Evolutionary conservation across 257 asterid species (phyloP).

Genomic region (Solanum habrochaites): DNA sequence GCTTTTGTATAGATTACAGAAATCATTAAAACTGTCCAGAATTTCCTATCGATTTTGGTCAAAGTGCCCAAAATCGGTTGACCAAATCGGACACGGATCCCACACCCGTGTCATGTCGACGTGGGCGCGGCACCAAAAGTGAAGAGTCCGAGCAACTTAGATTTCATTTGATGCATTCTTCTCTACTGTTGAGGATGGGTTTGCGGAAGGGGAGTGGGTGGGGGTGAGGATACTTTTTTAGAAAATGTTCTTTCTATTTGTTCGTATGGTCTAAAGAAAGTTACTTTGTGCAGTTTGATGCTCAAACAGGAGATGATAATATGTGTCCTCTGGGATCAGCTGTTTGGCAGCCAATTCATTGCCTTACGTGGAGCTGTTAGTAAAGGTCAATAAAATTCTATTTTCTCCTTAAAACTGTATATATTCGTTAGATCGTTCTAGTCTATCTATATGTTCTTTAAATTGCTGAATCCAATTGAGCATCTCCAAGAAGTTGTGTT

Average conservation of each 20-base stretch:
- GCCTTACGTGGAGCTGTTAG: conserved; percentile 58
- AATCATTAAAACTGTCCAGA: too few species aligned
- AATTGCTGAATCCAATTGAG: not conserved
- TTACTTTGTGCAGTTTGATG: conserved; percentile 62
- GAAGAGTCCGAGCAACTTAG: not conserved
- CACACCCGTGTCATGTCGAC: not conserved
- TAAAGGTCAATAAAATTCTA: conserved; percentile 40
- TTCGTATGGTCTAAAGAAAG: not conserved
- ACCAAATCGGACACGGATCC: not conserved
- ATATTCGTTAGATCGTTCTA: not conserved
- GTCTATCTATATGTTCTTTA: not conserved
- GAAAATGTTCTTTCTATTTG: not conserved
- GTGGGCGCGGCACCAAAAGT: not conserved
- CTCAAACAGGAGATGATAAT: conserved; percentile 65
- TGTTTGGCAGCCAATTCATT: conserved; percentile 90
- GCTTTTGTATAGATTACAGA: too few species aligned
- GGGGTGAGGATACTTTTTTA: not conserved
- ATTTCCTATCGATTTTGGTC: too few species aligned
- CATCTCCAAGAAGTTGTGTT: not conserved
- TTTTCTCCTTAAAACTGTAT: not conserved
- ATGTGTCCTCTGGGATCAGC: conserved; percentile 71
- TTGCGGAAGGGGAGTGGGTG: not conserved
- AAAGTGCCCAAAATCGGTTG: not conserved
- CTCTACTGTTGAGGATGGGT: not conserved
- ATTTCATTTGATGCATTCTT: not conserved